A percentile compares a stretch with the other conserved stretches of the same genome.
These are phyloP conservation scores for Entonaema liquescens DNA, from an alignment of 495 filamentous ascomycete genomes.

Conservation along the genomic window DNA sequence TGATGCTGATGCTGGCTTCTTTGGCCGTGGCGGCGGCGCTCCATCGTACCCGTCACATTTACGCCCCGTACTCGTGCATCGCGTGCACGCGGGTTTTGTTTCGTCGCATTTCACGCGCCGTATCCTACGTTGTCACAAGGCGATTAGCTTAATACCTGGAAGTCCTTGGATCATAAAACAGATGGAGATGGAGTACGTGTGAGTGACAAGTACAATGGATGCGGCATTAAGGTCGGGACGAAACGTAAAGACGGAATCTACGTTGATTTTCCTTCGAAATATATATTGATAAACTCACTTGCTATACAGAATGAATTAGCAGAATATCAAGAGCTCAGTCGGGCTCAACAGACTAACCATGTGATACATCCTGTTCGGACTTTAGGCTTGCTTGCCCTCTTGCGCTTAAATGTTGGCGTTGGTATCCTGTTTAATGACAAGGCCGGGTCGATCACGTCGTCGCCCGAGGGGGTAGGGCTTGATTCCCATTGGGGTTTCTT, in stretches of 20 bases:
- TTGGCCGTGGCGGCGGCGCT: constrained; percentile 41
- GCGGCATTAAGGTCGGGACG: background rate
- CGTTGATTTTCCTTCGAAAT: background rate
- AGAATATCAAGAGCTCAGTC: background rate
- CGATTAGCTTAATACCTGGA: background rate
- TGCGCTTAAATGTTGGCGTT: constrained; percentile 22
- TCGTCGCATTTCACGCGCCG: constrained; percentile 54
- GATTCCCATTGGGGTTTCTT: constrained; percentile 17
- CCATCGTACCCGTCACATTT: constrained; percentile 56
- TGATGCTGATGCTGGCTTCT: constrained; percentile 19
- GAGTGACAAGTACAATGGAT: background rate
- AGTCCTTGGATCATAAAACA: background rate
- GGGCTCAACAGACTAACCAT: constrained; percentile 24
- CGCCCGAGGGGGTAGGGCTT: constrained; percentile 11
- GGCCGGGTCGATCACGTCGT: constrained; percentile 24
- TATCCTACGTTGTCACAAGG: constrained; percentile 12
- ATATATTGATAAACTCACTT: constrained; percentile 25
- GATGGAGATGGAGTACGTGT: background rate
- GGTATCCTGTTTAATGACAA: background rate
- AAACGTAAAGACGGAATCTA: background rate
- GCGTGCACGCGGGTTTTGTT: constrained; percentile 50
- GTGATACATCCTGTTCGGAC: constrained; percentile 41
- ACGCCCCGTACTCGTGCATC: constrained; percentile 54
- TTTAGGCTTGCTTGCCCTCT: constrained; percentile 40
- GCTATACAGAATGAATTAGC: constrained; percentile 19